Conservation (phyloP, 2,329 filamentous ascomycete species). For the Boeremia exigua region DNA sequence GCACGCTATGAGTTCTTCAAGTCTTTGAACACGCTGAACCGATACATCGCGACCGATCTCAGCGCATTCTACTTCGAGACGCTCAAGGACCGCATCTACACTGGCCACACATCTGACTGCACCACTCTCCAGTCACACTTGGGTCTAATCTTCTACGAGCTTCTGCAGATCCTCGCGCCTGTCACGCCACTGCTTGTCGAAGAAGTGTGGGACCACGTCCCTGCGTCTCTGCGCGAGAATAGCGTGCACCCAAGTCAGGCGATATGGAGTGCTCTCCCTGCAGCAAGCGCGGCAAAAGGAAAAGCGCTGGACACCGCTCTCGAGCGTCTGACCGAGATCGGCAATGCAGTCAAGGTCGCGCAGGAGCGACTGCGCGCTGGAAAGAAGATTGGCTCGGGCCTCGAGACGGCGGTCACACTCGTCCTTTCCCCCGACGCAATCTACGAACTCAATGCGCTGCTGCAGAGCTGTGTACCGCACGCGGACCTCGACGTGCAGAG, state of each 20-base stretch:
- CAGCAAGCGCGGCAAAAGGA: constrained; percentile 11
- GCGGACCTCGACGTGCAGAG: constrained; percentile 8
- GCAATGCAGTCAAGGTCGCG: constrained; percentile 73
- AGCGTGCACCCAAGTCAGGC: constrained; percentile 36
- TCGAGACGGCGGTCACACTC: constrained; percentile 73
- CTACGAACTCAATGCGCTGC: neutral
- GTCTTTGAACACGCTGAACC: constrained; percentile 74
- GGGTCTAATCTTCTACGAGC: constrained; percentile 69
- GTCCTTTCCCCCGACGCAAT: constrained; percentile 6
- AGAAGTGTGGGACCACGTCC: constrained; percentile 83
- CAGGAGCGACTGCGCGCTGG: constrained; percentile 74
- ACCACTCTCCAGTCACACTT: constrained; percentile 63
- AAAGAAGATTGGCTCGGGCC: constrained; percentile 78
- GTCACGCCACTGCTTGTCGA: constrained; percentile 84
- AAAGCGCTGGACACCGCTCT: constrained; percentile 31
- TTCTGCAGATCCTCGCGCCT: constrained; percentile 80
- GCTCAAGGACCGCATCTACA: constrained; percentile 90
- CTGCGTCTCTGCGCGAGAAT: constrained; percentile 62
- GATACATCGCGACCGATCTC: constrained; percentile 81
- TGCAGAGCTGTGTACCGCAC: constrained; percentile 12
- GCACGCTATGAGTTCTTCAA: constrained; percentile 81
- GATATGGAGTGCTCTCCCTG: constrained; percentile 31
- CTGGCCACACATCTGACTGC: constrained; percentile 71
- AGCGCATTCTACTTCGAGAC: constrained; percentile 95
- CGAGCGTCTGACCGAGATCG: constrained; percentile 55